Conservation (phyloP, 352 stramenopile genomes). For the Phytophthora megakarya region DNA sequence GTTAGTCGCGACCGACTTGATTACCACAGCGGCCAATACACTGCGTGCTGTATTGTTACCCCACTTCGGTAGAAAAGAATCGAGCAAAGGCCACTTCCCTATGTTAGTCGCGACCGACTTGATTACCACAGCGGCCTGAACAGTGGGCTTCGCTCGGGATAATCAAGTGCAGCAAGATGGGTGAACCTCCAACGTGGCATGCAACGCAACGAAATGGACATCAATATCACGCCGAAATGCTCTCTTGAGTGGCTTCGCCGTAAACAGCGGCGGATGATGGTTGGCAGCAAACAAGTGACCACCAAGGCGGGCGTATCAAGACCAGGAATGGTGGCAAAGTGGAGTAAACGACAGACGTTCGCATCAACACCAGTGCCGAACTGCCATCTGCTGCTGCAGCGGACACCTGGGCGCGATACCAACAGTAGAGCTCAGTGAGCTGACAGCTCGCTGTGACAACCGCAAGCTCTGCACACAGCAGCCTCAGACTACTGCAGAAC, state of each 20-base stretch:
- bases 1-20: background rate
- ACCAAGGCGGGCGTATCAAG: conserved; percentile 8
- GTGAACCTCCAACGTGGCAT: background rate
- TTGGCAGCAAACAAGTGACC: conserved; percentile 19
- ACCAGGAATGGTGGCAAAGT: background rate
- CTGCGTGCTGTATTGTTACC: conserved; percentile 8
- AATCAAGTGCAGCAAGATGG: conserved; percentile 21
- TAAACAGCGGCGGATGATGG: conserved; percentile 18
- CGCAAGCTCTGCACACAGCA: conserved; percentile 2
- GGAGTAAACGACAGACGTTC: conserved; percentile 20
- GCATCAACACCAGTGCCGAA: conserved; percentile 9
- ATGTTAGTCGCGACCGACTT: background rate
- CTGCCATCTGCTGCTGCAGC: conserved; percentile 22
- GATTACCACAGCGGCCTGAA: conserved; percentile 15
- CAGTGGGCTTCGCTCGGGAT: conserved; percentile 14
- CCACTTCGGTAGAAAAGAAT: no score
- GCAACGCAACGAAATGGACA: conserved; percentile 7
- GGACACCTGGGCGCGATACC: conserved; percentile 15
- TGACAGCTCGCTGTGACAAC: conserved; percentile 14
- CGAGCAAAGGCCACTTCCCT: no score
- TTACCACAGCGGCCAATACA: conserved; percentile 11
- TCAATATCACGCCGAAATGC: conserved; percentile 3
- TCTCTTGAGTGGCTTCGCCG: conserved; percentile 16
- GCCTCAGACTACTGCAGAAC: background rate
- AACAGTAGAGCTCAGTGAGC: conserved; percentile 30